Conservation (phyloP, 148 eudicot species). For the Chenopodium suecicum region DNA sequence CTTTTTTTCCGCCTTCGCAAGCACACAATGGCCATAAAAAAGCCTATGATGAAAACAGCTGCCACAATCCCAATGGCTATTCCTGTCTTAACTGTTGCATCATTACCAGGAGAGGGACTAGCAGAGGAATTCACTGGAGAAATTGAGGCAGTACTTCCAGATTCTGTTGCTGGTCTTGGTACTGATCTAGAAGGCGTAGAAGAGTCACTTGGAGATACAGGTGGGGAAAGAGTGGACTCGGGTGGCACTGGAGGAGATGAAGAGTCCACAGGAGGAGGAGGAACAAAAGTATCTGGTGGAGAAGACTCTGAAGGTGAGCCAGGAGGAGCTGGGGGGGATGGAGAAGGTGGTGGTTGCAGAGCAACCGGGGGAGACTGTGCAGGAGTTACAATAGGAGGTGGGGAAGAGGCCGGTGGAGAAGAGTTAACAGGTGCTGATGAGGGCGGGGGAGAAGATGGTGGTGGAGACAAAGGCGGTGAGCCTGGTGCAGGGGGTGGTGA, state of each 20-base stretch:
- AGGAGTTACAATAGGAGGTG: constrained; percentile 21
- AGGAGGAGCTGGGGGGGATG: constrained; percentile 29
- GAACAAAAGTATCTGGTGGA: constrained; percentile 28
- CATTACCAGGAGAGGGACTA: constrained; percentile 21
- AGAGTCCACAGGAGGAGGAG: constrained; percentile 26
- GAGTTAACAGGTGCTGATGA: constrained; percentile 8
- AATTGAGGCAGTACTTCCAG: constrained; percentile 25
- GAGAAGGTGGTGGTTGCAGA: constrained; percentile 26
- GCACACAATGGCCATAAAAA: constrained; percentile 49
- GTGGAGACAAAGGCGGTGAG: not conserved
- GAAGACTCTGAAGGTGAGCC: constrained; percentile 29
- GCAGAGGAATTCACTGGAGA: constrained; percentile 18
- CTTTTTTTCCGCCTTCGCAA: constrained; percentile 56
- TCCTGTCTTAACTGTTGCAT: constrained; percentile 29
- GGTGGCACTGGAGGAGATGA: constrained; percentile 3
- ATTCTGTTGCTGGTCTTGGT: constrained; percentile 34
- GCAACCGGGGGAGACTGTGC: constrained; percentile 25
- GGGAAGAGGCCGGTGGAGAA: constrained; percentile 24
- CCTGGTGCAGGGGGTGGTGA: constrained; percentile 25
- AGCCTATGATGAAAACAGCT: constrained; percentile 33
- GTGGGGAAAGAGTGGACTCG: not conserved
- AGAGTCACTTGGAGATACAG: constrained; percentile 3
- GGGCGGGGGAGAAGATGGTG: constrained; percentile 27
- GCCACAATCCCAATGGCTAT: constrained; percentile 43
- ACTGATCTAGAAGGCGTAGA: constrained; percentile 34